These are phyloP conservation scores for Ustilaginoidea virens DNA, from an alignment of 2,329 filamentous ascomycete species.

Conservation along the genomic window DNA sequence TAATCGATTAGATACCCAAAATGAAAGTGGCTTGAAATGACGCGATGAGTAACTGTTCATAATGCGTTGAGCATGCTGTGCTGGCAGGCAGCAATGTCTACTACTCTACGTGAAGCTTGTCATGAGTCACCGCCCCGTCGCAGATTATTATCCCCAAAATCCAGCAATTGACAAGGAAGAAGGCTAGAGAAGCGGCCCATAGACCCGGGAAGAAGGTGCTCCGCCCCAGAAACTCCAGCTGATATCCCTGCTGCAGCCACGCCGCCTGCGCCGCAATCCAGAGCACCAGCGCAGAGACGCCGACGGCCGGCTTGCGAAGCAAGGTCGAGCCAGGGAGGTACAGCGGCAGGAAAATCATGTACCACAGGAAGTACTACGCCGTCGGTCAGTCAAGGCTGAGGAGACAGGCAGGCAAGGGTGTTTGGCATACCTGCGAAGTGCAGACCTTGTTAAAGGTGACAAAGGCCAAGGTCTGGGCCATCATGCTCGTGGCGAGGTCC, in stretches of 20 bases:
- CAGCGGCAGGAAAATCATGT: constrained; percentile 82
- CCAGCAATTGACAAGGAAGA: constrained; percentile 80
- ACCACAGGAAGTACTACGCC: constrained; percentile 89
- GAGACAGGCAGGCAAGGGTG: background rate
- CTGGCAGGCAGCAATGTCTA: too few species aligned
- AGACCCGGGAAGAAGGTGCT: constrained; percentile 79
- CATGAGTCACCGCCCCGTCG: constrained; percentile 32
- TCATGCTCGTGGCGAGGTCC: constrained; percentile 69
- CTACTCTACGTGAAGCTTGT: constrained; percentile 12
- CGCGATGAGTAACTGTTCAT: too few species aligned
- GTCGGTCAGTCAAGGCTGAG: background rate
- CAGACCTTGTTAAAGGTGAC: constrained; percentile 98
- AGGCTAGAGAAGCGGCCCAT: constrained; percentile 58
- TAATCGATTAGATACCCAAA: too few species aligned
- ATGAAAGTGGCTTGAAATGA: too few species aligned
- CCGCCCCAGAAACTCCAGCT: constrained; percentile 62
- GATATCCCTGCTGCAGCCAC: constrained; percentile 63
- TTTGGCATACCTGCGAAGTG: constrained; percentile 75
- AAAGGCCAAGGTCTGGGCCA: constrained; percentile 93
- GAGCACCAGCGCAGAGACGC: constrained; percentile 46
- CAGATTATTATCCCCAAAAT: constrained; percentile 66
- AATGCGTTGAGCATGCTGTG: too few species aligned
- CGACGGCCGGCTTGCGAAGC: constrained; percentile 41
- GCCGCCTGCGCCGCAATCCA: constrained; percentile 66
- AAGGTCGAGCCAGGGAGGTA: constrained; percentile 74